phyloP scores from a whole-genome alignment of 768 basidiomycete genomes.

The Lyophyllum semitale region DNA sequence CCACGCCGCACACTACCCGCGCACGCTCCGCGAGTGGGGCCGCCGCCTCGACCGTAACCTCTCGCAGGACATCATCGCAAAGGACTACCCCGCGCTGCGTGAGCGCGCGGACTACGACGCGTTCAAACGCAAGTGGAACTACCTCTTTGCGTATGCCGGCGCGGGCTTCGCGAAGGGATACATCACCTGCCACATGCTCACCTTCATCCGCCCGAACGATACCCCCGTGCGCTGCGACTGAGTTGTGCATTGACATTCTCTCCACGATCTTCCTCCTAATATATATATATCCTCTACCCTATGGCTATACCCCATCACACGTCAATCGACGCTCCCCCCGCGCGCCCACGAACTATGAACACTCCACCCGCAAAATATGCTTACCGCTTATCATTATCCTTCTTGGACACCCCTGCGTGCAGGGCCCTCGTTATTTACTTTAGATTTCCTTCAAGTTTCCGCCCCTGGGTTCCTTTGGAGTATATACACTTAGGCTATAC shows the following conservation, averaged over 20 bases:
- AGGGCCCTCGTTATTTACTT: conserved; percentile 2
- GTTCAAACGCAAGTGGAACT: conserved; percentile 85
- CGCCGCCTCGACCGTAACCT: conserved; percentile 71
- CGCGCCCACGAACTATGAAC: not conserved
- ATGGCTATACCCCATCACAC: conserved; percentile 3
- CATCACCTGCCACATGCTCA: conserved; percentile 82
- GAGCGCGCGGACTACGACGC: conserved; percentile 59
- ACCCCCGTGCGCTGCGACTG: conserved; percentile 42
- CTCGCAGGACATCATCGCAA: conserved; percentile 54
- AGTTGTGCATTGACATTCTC: conserved; percentile 9
- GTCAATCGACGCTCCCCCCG: not conserved
- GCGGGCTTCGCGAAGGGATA: conserved; percentile 81
- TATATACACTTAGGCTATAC: too few species aligned
- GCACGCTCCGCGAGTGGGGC: conserved; percentile 92
- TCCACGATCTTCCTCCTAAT: not conserved
- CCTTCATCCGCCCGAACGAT: conserved; percentile 67
- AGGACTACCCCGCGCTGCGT: conserved; percentile 61
- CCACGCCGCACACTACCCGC: conserved; percentile 84
- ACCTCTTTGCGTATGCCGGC: conserved; percentile 80
- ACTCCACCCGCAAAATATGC: not conserved
- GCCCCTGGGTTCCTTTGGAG: not conserved
- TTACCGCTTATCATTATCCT: conserved; percentile 3
- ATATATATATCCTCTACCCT: conserved; percentile 1
- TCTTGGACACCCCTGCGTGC: conserved; percentile 1
- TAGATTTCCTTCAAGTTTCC: not conserved